These are phyloP conservation scores for Entomophthora muscae DNA, from an alignment of 371 early-diverging fungal species.

Conservation along the genomic window DNA sequence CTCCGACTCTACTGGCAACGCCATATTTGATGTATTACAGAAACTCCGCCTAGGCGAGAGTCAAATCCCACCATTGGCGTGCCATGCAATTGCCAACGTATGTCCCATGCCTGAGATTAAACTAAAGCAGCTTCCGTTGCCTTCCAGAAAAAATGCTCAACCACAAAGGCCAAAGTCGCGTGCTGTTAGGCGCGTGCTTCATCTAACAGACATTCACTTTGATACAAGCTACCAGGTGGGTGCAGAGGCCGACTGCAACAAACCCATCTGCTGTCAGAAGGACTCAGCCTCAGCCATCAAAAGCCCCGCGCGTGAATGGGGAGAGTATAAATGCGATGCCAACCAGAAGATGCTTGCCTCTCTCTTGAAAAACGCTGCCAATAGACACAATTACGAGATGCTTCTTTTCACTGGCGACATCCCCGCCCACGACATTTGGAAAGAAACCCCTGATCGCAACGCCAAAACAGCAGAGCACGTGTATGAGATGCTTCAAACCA, in stretches of 20 bases:
- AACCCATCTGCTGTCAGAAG: slow-evolving; percentile 13
- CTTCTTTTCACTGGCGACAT: too few species aligned
- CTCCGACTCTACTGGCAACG: background rate
- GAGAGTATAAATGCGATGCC: too few species aligned
- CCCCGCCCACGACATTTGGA: too few species aligned
- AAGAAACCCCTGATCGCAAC: too few species aligned
- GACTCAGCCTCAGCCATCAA: background rate
- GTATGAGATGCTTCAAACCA: too few species aligned
- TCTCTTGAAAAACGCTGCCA: too few species aligned
- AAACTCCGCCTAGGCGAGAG: background rate
- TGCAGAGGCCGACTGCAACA: slow-evolving; percentile 10
- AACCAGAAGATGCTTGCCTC: too few species aligned
- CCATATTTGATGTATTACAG: background rate
- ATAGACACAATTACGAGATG: too few species aligned
- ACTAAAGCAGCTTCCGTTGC: background rate
- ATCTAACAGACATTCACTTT: background rate
- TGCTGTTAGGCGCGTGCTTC: background rate
- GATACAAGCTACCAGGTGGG: background rate
- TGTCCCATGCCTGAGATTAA: too few species aligned
- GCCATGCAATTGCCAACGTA: background rate
- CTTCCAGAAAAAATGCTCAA: background rate
- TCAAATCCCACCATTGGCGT: background rate
- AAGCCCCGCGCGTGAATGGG: too few species aligned
- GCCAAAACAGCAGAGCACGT: too few species aligned
- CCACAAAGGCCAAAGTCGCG: background rate